A percentile compares a stretch with the other conserved stretches of the same genome.
phyloP scores from a whole-genome alignment of 345 rosid genomes.

The Gossypium herbaceum region DNA sequence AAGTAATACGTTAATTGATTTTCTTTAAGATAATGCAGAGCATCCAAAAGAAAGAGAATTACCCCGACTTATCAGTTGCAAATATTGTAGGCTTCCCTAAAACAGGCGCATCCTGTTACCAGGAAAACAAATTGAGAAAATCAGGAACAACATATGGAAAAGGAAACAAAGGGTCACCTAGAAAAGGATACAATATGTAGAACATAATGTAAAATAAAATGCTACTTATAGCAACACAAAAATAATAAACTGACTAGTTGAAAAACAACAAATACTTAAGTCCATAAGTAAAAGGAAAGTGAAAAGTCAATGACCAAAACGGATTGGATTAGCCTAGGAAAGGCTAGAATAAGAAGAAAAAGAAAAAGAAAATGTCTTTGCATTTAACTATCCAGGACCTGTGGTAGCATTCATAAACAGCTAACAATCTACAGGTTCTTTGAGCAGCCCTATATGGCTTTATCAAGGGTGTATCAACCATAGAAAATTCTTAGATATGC shows the following conservation, averaged over 20 bases:
- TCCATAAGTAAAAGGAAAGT: background rate
- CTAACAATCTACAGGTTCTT: background rate
- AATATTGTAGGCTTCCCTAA: slow-evolving; percentile 76
- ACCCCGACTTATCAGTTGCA: slow-evolving; percentile 59
- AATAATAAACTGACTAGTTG: background rate
- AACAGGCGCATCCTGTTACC: slow-evolving; percentile 77
- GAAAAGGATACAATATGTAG: background rate
- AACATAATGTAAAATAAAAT: background rate
- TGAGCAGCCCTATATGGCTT: background rate
- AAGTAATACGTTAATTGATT: background rate
- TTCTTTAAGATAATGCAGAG: background rate
- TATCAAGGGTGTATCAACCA: background rate
- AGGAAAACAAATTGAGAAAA: slow-evolving; percentile 7
- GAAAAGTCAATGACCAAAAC: background rate
- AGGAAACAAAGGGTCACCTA: background rate
- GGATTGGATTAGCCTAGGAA: background rate
- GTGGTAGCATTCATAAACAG: slow-evolving; percentile 10
- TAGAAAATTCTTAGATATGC: background rate
- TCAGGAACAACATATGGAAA: background rate
- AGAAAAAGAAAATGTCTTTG: background rate
- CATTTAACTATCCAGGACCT: background rate
- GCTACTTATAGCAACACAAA: background rate
- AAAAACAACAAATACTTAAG: background rate
- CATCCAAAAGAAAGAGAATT: slow-evolving; percentile 29
- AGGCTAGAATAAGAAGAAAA: background rate